Conservation (phyloP, 345 rosid species). For the Cardiospermum halicacabum region DNA sequence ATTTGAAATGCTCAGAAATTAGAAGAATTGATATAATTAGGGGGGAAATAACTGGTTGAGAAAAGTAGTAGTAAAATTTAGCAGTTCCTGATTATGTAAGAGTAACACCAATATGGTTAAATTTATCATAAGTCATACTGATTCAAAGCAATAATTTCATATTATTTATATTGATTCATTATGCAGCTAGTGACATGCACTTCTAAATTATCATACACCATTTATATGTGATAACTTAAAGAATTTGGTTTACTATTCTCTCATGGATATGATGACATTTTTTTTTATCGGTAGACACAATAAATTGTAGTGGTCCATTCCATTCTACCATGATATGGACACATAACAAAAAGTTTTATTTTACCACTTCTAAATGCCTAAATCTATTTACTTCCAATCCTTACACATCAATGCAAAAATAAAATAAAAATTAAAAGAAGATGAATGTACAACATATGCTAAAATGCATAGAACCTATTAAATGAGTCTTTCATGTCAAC, state of each 20-base stretch:
- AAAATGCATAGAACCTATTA: background rate
- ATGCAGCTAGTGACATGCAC: background rate
- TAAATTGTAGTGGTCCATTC: background rate
- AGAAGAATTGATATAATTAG: background rate
- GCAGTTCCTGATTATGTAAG: background rate
- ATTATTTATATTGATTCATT: background rate
- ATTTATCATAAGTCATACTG: background rate
- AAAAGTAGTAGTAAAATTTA: background rate
- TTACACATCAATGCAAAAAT: background rate
- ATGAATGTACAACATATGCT: too few relatives aligned
- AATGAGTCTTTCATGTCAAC: background rate
- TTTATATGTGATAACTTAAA: background rate
- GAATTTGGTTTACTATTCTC: background rate
- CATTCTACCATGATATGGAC: background rate
- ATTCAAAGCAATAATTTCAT: conserved; percentile 2
- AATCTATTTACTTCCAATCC: background rate
- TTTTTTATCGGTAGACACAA: background rate
- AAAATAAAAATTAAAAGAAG: too few relatives aligned
- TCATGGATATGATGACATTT: background rate
- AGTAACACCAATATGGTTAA: background rate
- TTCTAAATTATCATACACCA: background rate
- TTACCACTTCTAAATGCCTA: too few relatives aligned
- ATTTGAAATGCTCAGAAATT: background rate
- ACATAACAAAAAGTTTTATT: background rate
- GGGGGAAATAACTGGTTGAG: background rate